Evolutionary conservation across 2,329 filamentous ascomycete genomes (phyloP), one percentile per base, ranked within the genome.

Genomic region (Sporothrix curviconia): DNA sequence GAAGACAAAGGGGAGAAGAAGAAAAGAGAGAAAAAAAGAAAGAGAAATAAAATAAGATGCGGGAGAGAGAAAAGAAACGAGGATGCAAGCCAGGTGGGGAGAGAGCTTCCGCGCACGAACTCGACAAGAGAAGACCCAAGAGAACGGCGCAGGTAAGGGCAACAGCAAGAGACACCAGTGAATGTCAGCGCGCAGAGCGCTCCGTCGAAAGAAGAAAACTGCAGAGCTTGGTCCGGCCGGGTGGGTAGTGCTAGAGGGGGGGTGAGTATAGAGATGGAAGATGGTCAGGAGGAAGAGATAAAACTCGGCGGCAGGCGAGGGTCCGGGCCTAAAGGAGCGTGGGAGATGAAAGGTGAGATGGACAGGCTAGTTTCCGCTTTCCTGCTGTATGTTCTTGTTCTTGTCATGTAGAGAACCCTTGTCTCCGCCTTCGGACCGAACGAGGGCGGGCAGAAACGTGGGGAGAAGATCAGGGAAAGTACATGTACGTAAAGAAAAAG

Each of bases 251-350:
- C 22, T 22, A 14, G 19, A 11, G 37, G 55, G 59, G 60, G 60
- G 32, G 60, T 59, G 57, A 17, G 30, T 44, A 55, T 59, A 61
- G 57, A 61, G 60, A 61, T 61, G 60, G 52, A 30, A 36, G n/a
- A 52, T 19, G 28, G 42, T 11, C 25, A 47, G 17, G 37, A 56
- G 11, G 24, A 39, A 22, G 37, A 57, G 58, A 60, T 56, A 61
- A 58, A n/a, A 6, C 50, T 53, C 25, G 19, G 34, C 1, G 37
- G 32, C 15, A 17, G 49, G 14, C 39, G 30, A 30, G 43, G 22
- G 40, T 36, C 24, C 15, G 28, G 24, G 19, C 25, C 12, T 34
- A 46, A 17, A 40, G n/a, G 37, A 34, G 19, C 14, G 36, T 12
- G 28, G 17, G 44, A 25, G 25, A 12, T 25, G 34, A 36, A 7